Conservation (phyloP, 2,329 filamentous ascomycete genomes). For the Sporothrix brunneoviolacea region DNA sequence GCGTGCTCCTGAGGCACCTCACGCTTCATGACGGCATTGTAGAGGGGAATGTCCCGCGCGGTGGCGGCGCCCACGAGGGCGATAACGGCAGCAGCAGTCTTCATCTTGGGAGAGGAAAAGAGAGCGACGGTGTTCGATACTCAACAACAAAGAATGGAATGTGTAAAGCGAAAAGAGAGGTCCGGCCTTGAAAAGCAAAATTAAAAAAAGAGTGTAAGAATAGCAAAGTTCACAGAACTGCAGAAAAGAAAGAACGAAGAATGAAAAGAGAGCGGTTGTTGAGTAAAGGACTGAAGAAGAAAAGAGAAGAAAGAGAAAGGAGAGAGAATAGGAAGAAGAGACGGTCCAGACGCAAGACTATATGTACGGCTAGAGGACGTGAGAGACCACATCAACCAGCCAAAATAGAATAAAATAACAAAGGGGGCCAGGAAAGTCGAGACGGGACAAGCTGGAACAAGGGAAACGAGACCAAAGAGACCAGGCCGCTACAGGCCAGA, state of each 20-base stretch:
- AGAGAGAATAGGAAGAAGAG: background rate
- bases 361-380: no score
- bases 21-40: constrained; percentile 27
- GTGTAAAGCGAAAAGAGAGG: constrained; percentile 10
- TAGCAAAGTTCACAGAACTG: constrained; percentile 18
- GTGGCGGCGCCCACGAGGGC: constrained; percentile 25
- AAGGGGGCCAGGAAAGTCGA: background rate
- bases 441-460: constrained; percentile 9
- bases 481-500: constrained; percentile 1
- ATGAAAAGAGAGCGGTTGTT: constrained; percentile 9
- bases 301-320: background rate
- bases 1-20: constrained; percentile 48
- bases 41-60: constrained; percentile 25
- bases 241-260: constrained; percentile 12
- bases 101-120: constrained; percentile 8
- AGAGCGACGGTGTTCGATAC: background rate
- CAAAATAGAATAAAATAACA: constrained; percentile 1
- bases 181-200: constrained; percentile 14
- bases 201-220: constrained; percentile 15
- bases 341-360: background rate
- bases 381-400: no score
- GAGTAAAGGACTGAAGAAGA: constrained; percentile 9
- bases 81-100: constrained; percentile 24
- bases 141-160: constrained; percentile 3
- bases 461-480: constrained; percentile 2